Conservation (phyloP, 192 early-diverging fungal species). For the Jimgerdemannia lactiflua region DNA sequence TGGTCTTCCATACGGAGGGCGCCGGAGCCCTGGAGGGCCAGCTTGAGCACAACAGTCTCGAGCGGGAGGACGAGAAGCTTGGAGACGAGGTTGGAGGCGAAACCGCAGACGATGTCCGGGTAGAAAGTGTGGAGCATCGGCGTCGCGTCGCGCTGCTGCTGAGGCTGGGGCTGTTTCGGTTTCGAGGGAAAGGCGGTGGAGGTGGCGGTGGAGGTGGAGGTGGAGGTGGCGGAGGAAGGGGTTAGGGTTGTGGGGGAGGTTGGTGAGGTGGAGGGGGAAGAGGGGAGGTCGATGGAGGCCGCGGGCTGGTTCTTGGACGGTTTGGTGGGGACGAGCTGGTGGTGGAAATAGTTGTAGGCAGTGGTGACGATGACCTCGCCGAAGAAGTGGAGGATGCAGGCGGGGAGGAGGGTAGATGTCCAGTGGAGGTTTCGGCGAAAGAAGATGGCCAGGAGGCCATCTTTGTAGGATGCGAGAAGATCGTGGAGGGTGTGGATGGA, state of each 20-base stretch:
- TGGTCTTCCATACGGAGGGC: constrained; percentile 26
- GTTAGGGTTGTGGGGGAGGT: no score
- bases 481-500: constrained; percentile 6
- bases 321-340: constrained; percentile 1
- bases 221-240: background rate
- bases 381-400: constrained; percentile 17
- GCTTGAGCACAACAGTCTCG: constrained; percentile 42
- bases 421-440: background rate
- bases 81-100: constrained; percentile 42
- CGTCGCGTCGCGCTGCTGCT: background rate
- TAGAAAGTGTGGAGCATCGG: constrained; percentile 41
- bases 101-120: constrained; percentile 46
- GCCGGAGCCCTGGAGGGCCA: constrained; percentile 39
- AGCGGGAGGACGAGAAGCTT: constrained; percentile 41
- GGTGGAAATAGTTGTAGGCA: constrained; percentile 16
- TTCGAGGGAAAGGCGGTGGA: background rate
- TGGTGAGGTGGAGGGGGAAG: no score
- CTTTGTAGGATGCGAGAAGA: constrained; percentile 15
- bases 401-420: constrained; percentile 24
- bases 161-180: no score
- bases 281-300: background rate
- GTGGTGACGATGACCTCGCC: constrained; percentile 19
- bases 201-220: background rate
- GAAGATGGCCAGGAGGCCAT: constrained; percentile 13
- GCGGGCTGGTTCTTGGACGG: background rate